These are phyloP conservation scores for Fusarium newnesense DNA, from an alignment of 2,329 filamentous ascomycete genomes.

Conservation along the genomic window DNA sequence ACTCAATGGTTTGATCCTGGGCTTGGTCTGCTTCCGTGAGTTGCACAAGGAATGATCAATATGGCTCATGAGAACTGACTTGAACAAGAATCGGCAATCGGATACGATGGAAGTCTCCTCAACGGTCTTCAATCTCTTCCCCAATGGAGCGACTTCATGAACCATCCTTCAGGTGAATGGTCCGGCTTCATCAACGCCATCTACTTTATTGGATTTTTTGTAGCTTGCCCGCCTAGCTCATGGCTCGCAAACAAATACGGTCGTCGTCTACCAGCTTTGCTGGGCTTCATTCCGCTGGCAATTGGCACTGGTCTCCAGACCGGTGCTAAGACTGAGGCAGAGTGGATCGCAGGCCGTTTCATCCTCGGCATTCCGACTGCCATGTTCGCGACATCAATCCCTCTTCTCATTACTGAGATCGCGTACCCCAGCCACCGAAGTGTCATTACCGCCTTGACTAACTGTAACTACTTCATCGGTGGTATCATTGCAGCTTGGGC, in stretches of 20 bases:
- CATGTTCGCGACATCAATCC: constrained; percentile 14
- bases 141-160: constrained; percentile 11
- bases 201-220: constrained; percentile 15
- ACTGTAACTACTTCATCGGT: constrained; percentile 14
- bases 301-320: constrained; percentile 4
- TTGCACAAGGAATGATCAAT: rapidly evolving
- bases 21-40: constrained; percentile 16
- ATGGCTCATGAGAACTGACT: not conserved
- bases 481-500: constrained; percentile 20
- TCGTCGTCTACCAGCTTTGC: not conserved
- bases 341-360: constrained; percentile 16
- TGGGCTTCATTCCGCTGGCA: constrained; percentile 2
- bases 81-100: constrained; percentile 1
- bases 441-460: constrained; percentile 9
- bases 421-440: constrained; percentile 8
- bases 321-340: not conserved
- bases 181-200: constrained; percentile 16
- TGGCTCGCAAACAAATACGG: constrained; percentile 21
- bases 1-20: constrained; percentile 11
- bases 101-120: constrained; percentile 12
- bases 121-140: constrained; percentile 19
- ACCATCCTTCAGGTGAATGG: constrained; percentile 13
- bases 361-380: constrained; percentile 6
- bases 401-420: constrained; percentile 13
- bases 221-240: constrained; percentile 1